Evolutionary conservation across 345 rosid genomes (phyloP), one percentile per base, ranked within the genome.

Genomic region (Sonneratia caseolaris): DNA sequence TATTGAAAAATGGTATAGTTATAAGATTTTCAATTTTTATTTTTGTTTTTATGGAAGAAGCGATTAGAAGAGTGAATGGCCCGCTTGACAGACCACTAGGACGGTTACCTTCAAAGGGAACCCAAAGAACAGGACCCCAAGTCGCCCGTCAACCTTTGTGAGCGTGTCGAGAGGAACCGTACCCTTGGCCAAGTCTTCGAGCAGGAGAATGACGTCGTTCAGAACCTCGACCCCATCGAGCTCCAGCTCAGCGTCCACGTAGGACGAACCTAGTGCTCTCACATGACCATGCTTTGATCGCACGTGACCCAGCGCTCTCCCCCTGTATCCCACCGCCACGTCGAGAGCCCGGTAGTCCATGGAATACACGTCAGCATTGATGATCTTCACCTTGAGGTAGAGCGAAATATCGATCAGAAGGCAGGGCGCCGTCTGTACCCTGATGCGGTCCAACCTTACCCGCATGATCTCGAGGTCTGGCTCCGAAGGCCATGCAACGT

Each of bases 231-330:
- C 85, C 74, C 91, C 88, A 18, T 78, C 70, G 35, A 94, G 71
- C 70, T 88, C 85, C 72, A 93, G 78, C 77, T 83, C 86, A 11
- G 91, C 97, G 40, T 87, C 85, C 55, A 91, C 75, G 59, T 77
- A 86, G 66, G 97, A 87, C 66, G 90, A 83, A 1, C 86, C 86
- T 7, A 82, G 66, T 21, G 97, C 93, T 74, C 71, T 75, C 79
- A 94, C 90, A 76, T 84, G 94, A 0, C 90, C 91, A 0, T 75
- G 76, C 16, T 76, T 71, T 0, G 90, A 83, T 70, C 59, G 83
- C 87, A 86, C 94, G 79, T 83, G 90, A 37, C 97, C 97, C 72
- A 91, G 77, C 84, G 75, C 78, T 78, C 86, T 87, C 75, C 96
- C 96, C 57, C 90, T 82, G 75, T 89, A 93, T 13, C 66, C 80